Conservation (phyloP, 2,329 filamentous ascomycete genomes). For the Tolypocladium tropicale region DNA sequence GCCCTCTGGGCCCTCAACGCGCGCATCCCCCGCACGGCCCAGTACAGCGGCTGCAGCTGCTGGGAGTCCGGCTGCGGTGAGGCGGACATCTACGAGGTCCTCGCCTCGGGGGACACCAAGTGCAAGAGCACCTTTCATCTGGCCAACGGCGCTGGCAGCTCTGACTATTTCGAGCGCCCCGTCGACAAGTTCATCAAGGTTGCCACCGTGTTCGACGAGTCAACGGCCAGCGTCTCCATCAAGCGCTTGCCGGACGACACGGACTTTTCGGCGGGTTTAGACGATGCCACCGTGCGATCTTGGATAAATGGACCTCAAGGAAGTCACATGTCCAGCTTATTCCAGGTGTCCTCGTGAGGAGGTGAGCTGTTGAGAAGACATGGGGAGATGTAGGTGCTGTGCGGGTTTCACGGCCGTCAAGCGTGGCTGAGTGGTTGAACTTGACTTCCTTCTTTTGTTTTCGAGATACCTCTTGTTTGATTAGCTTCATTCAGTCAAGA, state of each 20-base stretch:
- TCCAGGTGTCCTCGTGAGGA: conserved; percentile 7
- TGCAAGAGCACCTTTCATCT: conserved; percentile 63
- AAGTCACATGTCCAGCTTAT: conserved; percentile 14
- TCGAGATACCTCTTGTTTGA: neutral
- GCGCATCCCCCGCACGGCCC: conserved; percentile 57
- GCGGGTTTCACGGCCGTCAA: neutral
- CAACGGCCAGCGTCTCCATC: conserved; percentile 42
- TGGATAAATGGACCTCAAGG: conserved; percentile 17
- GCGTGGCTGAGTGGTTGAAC: neutral
- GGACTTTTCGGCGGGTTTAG: conserved; percentile 29
- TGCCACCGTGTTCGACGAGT: conserved; percentile 49
- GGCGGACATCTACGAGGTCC: conserved; percentile 65
- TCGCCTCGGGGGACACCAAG: conserved; percentile 52
- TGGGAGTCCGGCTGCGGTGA: conserved; percentile 62
- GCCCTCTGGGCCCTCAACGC: conserved; percentile 70
- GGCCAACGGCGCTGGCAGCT: conserved; percentile 52
- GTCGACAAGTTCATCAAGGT: conserved; percentile 48
- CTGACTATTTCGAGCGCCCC: conserved; percentile 63
- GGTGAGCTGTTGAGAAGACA: too few relatives aligned
- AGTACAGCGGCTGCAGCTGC: conserved; percentile 65
- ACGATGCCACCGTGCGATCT: conserved; percentile 23
- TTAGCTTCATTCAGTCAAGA: conserved; percentile 9
- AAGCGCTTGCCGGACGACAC: conserved; percentile 35
- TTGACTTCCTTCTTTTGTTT: neutral
- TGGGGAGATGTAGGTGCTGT: neutral